phyloP scores from a whole-genome alignment of 2,329 filamentous ascomycete species.

The Sclerotinia borealis region DNA sequence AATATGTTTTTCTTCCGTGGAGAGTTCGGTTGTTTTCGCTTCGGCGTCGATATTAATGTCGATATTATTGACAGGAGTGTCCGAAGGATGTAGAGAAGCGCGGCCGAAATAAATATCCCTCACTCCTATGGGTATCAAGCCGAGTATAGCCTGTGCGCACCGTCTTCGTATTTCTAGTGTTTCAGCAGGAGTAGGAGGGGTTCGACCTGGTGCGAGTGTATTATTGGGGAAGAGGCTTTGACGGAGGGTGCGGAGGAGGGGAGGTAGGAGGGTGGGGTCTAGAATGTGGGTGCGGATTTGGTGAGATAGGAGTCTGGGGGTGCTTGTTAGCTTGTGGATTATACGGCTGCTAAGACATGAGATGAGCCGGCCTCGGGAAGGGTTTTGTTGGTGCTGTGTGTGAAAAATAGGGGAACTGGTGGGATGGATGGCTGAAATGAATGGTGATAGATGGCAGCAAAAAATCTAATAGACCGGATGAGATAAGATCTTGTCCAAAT shows the following conservation, averaged over 20 bases:
- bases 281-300: slow-evolving; percentile 51
- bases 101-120: slow-evolving; percentile 34
- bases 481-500: not conserved
- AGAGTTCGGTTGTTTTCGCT: not conserved
- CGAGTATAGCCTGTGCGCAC: slow-evolving; percentile 55
- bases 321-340: not conserved
- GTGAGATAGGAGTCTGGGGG: slow-evolving; percentile 44
- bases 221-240: slow-evolving; percentile 83
- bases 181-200: slow-evolving; percentile 55
- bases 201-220: slow-evolving; percentile 57
- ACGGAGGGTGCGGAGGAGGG: slow-evolving; percentile 64
- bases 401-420: not conserved
- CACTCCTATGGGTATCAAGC: slow-evolving; percentile 38
- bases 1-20: slow-evolving; percentile 7
- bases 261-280: slow-evolving; percentile 58
- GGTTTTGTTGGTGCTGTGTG: not conserved
- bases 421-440: not conserved
- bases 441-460: not conserved
- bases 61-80: not conserved
- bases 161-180: slow-evolving; percentile 56
- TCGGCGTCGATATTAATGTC: not conserved
- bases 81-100: slow-evolving; percentile 21
- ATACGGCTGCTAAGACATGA: not conserved
- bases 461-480: not conserved
- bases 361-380: not conserved